Conservation (phyloP, 495 filamentous ascomycete genomes). For the Penicillium steckii region DNA sequence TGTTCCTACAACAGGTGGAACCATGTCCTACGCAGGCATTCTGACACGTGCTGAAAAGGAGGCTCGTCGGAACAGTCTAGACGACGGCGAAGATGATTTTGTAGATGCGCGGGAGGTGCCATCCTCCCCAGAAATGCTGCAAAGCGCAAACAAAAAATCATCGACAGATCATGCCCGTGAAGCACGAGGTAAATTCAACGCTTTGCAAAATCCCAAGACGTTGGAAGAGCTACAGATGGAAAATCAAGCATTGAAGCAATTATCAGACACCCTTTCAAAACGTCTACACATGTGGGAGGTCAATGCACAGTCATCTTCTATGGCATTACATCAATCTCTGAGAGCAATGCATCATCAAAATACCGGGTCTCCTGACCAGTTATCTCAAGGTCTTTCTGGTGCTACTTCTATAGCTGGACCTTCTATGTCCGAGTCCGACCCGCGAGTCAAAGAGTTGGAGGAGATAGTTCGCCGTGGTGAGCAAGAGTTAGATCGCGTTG, state of each 20-base stretch:
- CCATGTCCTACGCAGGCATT: conserved; percentile 85
- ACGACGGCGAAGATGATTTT: conserved; percentile 75
- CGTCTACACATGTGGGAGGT: conserved; percentile 84
- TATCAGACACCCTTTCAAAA: conserved; percentile 74
- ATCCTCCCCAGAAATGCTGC: conserved; percentile 47
- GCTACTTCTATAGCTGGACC: conserved; percentile 25
- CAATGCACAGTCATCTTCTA: conserved; percentile 73
- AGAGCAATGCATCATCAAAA: conserved; percentile 60
- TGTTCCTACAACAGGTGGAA: conserved; percentile 86
- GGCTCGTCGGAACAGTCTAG: conserved; percentile 45
- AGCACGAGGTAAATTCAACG: conserved; percentile 27
- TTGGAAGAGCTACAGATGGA: conserved; percentile 82
- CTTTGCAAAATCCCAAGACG: conserved; percentile 49
- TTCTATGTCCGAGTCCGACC: conserved; percentile 30
- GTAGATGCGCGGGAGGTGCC: conserved; percentile 81
- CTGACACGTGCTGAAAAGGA: conserved; percentile 70
- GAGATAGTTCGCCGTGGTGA: conserved; percentile 44
- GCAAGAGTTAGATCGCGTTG: conserved; percentile 56
- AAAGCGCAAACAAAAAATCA: conserved; percentile 27
- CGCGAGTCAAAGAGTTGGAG: conserved; percentile 47
- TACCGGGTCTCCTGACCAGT: conserved; percentile 34
- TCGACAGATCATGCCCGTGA: conserved; percentile 16
- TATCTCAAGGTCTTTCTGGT: conserved; percentile 23
- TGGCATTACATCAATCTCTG: conserved; percentile 78
- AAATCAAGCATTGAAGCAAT: conserved; percentile 70